Percentiles rank a stretch among this genome's conserved stretches.
These are phyloP conservation scores for Trichoderma koningiopsis DNA, from an alignment of 2,329 filamentous ascomycete species.

Conservation along the genomic window DNA sequence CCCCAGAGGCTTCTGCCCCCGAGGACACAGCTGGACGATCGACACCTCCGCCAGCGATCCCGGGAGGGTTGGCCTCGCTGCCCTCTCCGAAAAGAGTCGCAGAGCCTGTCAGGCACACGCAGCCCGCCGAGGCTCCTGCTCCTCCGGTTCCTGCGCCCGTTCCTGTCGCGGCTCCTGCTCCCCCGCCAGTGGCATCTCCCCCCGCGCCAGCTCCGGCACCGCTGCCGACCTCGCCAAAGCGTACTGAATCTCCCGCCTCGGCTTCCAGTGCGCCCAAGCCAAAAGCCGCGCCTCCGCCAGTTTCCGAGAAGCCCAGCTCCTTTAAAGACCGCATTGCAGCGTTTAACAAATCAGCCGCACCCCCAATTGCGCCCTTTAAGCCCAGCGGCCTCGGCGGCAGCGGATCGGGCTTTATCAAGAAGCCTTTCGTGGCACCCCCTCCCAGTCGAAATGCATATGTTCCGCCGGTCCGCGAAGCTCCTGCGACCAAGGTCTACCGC, in stretches of 20 bases:
- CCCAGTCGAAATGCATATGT: slow-evolving; percentile 91
- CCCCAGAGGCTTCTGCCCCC: slow-evolving; percentile 39
- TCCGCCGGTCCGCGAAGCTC: slow-evolving; percentile 70
- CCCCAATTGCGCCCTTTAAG: slow-evolving; percentile 89
- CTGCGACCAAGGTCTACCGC: slow-evolving; percentile 74
- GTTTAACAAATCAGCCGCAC: slow-evolving; percentile 87
- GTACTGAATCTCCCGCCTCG: slow-evolving; percentile 46
- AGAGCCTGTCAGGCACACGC: slow-evolving; percentile 37
- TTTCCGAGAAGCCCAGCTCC: slow-evolving; percentile 75
- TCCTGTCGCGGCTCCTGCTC: slow-evolving; percentile 32
- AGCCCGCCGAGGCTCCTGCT: slow-evolving; percentile 40
- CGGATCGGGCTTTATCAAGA: slow-evolving; percentile 77
- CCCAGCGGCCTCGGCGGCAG: slow-evolving; percentile 64
- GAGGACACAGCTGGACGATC: slow-evolving; percentile 39
- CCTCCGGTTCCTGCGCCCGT: slow-evolving; percentile 32
- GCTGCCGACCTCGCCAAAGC: slow-evolving; percentile 40
- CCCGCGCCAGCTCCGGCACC: slow-evolving; percentile 31
- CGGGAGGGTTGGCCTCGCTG: slow-evolving; percentile 35
- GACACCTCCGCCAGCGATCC: slow-evolving; percentile 37
- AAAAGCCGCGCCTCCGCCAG: slow-evolving; percentile 62
- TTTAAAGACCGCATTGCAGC: slow-evolving; percentile 96
- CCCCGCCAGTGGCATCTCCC: slow-evolving; percentile 27
- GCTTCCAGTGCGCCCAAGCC: slow-evolving; percentile 32
- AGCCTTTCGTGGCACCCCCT: slow-evolving; percentile 93
- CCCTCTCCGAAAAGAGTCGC: slow-evolving; percentile 40